phyloP scores from a whole-genome alignment of 2,329 filamentous ascomycete genomes.

The Paradendryphiella salina region DNA sequence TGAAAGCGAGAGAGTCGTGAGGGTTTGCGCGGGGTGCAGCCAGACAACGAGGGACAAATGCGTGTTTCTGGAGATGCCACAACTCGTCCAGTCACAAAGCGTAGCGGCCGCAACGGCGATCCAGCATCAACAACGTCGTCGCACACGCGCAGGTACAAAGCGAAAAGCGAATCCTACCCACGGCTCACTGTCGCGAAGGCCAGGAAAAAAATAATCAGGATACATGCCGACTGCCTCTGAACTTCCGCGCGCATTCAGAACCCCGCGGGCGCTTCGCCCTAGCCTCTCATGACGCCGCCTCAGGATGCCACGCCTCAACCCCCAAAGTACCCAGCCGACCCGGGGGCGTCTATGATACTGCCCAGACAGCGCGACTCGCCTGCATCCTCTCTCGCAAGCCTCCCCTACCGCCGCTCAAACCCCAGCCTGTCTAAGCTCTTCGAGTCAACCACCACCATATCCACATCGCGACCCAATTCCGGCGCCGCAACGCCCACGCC shows the following conservation, averaged over 20 bases:
- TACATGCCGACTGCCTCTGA: slow-evolving; percentile 42
- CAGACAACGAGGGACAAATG: slow-evolving; percentile 11
- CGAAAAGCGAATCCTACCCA: slow-evolving; percentile 11
- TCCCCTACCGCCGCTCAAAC: slow-evolving; percentile 59
- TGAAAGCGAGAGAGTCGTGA: background rate
- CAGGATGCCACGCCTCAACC: slow-evolving; percentile 46
- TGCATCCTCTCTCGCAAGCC: slow-evolving; percentile 62
- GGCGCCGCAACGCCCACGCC: slow-evolving; percentile 51
- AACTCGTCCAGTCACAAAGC: slow-evolving; percentile 39
- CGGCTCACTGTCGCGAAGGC: slow-evolving; percentile 5
- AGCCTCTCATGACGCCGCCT: slow-evolving; percentile 48
- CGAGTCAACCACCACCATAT: slow-evolving; percentile 54
- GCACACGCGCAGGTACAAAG: slow-evolving; percentile 20
- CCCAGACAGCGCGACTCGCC: slow-evolving; percentile 63
- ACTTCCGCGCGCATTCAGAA: slow-evolving; percentile 33
- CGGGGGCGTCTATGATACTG: slow-evolving; percentile 63
- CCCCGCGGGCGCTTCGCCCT: slow-evolving; percentile 44
- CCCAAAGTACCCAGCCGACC: slow-evolving; percentile 58
- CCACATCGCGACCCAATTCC: slow-evolving; percentile 48
- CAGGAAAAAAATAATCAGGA: slow-evolving; percentile 18
- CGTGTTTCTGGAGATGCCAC: slow-evolving; percentile 35
- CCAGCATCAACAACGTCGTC: slow-evolving; percentile 23
- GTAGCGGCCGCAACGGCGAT: slow-evolving; percentile 36
- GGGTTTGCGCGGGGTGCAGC: slow-evolving; percentile 8
- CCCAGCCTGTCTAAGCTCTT: slow-evolving; percentile 58